Conservation (phyloP, 2,329 filamentous ascomycete genomes). For the Aspergillus hiratsukae region DNA sequence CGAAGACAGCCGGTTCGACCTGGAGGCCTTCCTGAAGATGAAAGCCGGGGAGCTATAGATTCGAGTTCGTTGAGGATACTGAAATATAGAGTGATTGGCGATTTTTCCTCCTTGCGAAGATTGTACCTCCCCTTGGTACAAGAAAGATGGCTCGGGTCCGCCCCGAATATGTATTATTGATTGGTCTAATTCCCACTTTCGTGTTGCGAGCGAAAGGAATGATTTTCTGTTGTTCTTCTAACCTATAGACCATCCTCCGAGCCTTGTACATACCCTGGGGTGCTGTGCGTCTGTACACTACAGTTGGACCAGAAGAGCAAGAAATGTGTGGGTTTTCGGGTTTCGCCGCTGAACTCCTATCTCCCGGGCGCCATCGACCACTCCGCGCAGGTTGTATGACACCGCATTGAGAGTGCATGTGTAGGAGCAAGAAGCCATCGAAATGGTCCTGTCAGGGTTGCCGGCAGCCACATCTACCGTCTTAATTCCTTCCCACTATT, state of each 20-base stretch:
- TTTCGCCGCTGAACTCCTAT: constrained; percentile 15
- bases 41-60: constrained; percentile 47
- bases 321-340: constrained; percentile 32
- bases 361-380: background rate
- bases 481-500: background rate
- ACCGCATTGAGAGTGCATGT: constrained; percentile 1
- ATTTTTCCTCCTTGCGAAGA: constrained; percentile 25
- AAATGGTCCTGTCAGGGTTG: background rate
- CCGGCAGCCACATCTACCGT: background rate
- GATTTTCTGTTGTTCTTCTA: constrained; percentile 32
- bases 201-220: constrained; percentile 40
- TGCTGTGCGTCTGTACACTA: constrained; percentile 37
- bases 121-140: constrained; percentile 32
- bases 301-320: constrained; percentile 36
- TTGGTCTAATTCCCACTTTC: constrained; percentile 38
- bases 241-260: constrained; percentile 37
- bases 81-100: constrained; percentile 28
- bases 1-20: constrained; percentile 83
- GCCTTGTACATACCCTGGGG: constrained; percentile 41
- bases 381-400: constrained; percentile 6
- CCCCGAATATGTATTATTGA: constrained; percentile 41
- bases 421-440: background rate
- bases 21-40: constrained; percentile 75
- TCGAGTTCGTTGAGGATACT: constrained; percentile 12
- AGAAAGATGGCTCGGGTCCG: constrained; percentile 28